These are phyloP conservation scores for Lagenidium giganteum DNA, from an alignment of 352 stramenopile genomes.

Conservation along the genomic window DNA sequence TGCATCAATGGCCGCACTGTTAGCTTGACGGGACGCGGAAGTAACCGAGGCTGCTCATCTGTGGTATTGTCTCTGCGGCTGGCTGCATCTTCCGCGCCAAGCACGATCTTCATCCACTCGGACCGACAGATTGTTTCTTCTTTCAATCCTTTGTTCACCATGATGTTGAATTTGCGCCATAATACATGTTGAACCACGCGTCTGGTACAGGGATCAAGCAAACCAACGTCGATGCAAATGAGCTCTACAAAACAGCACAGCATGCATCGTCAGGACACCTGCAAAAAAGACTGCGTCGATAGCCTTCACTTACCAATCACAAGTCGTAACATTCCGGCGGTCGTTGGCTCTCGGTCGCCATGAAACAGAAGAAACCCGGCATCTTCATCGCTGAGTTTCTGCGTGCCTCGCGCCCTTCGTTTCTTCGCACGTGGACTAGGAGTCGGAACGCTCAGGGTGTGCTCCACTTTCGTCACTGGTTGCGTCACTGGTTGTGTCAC, in stretches of 20 bases:
- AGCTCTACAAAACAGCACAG: slow-evolving; percentile 30
- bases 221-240: slow-evolving; percentile 37
- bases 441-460: not conserved
- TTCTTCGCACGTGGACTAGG: not conserved
- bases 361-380: slow-evolving; percentile 70
- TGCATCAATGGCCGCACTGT: slow-evolving; percentile 54
- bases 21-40: slow-evolving; percentile 52
- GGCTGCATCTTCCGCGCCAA: slow-evolving; percentile 31
- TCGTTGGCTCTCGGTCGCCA: slow-evolving; percentile 40
- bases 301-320: slow-evolving; percentile 42
- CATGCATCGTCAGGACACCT: not conserved
- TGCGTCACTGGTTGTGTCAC: not conserved
- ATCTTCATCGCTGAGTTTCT: slow-evolving; percentile 52
- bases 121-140: slow-evolving; percentile 40
- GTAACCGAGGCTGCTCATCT: slow-evolving; percentile 18
- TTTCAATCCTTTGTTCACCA: slow-evolving; percentile 26
- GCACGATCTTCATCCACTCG: slow-evolving; percentile 81
- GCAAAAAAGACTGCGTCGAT: not conserved
- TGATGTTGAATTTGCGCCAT: slow-evolving; percentile 42
- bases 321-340: slow-evolving; percentile 35
- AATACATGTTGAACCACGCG: slow-evolving; percentile 45
- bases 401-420: slow-evolving; percentile 6
- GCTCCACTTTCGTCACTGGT: no score
- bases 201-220: slow-evolving; percentile 16
- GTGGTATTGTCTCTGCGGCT: slow-evolving; percentile 19